phyloP scores from a whole-genome alignment of 306 rosid species.

The Quercus aquifolioides region DNA sequence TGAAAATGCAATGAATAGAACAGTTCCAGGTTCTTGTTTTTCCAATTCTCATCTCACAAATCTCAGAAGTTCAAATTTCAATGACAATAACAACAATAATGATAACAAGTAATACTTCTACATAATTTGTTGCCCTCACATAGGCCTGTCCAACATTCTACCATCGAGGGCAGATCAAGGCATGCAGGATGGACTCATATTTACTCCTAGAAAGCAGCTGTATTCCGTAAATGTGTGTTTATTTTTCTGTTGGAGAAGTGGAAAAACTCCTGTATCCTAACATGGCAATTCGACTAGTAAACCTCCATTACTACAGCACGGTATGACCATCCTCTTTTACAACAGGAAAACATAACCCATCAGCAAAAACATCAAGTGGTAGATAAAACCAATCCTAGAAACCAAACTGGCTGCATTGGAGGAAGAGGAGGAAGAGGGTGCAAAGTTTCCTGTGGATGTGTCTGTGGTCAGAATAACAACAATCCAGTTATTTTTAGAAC shows the following conservation, averaged over 20 bases:
- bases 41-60: not conserved
- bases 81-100: conserved; percentile 15
- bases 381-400: conserved; percentile 40
- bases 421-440: conserved; percentile 1
- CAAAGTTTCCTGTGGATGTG: conserved; percentile 73
- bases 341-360: conserved; percentile 35
- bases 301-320: conserved; percentile 20
- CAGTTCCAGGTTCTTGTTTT: not conserved
- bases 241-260: not conserved
- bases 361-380: conserved; percentile 40
- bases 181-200: conserved; percentile 16
- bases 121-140: not conserved
- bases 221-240: not conserved
- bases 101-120: not conserved
- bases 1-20: not conserved
- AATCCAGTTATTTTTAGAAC: conserved; percentile 75
- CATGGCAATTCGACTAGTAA: conserved; percentile 9
- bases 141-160: conserved; percentile 2
- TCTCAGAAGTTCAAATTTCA: not conserved
- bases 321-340: conserved; percentile 32
- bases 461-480: conserved; percentile 70
- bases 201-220: conserved; percentile 8
- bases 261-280: conserved; percentile 2
- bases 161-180: conserved; percentile 10
- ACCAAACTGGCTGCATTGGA: conserved; percentile 37